Base-by-base conservation (phyloP, 2,329 filamentous ascomycete species). In the Exophiala calicioides region DNA sequence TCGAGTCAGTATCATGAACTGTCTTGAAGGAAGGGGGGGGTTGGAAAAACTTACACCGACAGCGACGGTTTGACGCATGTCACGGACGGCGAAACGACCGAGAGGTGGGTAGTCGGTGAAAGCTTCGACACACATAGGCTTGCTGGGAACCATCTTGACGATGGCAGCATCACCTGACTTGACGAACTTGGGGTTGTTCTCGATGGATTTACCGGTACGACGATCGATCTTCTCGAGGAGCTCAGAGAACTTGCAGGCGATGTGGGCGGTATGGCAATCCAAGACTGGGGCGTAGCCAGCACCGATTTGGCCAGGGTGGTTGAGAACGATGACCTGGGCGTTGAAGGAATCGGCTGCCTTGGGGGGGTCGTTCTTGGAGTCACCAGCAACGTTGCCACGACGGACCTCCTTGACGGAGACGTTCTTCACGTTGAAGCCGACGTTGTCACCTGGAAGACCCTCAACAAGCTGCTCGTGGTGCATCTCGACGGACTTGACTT, bases 371-470 rank as follows among this genome's bases (percentile, higher is more conserved):
- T 95, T 94, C 90, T 98, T 98, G 84, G 88, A 91, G 89, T 98
- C 93, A 89, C 90, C 89, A 69, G 88, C 88, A 67, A 98, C 93
- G 86, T 98, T 97, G 72, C 93, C 93, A 95, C 93, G 93, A 79
- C 93, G 93, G 72, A 98, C 95, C 76, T 98, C 93, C 90, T 98
- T 98, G 80, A 98, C 93, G 77, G 93, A 97, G 70, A 98, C 93
- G 93, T 98, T 98, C 90, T 98, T 98, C 80, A 98, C 91, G 88
- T 98, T 98, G 90, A 98, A 98, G 68, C 93, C 93, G 75, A 98
- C 93, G 83, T 98, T 98, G 88, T 98, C 93, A 85, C 93, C 93
- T 71, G 93, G 93, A 62, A 88, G 71, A 88, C 93, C 93, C 84
- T 95, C 86, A 61, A 73, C 56, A 65, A 98, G 90, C 86, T 96